A percentile compares a stretch with the other conserved stretches of the same genome.
These are phyloP conservation scores for Botryotinia globosa DNA, from an alignment of 2,329 filamentous ascomycete species.

Conservation along the genomic window DNA sequence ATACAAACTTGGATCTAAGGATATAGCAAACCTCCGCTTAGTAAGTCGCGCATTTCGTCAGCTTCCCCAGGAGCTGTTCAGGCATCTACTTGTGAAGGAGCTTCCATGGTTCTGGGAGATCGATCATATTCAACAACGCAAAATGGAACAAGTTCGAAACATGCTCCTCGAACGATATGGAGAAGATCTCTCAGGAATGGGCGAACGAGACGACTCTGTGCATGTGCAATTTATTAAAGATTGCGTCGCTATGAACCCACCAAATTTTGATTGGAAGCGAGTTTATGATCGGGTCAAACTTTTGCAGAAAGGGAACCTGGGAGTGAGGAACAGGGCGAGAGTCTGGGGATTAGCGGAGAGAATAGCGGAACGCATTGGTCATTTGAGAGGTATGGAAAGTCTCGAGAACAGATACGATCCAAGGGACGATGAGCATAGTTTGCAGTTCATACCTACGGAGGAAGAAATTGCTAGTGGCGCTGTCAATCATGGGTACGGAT, in stretches of 20 bases:
- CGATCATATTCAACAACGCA: conserved; percentile 11
- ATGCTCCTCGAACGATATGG: conserved; percentile 4
- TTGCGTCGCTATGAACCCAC: background rate
- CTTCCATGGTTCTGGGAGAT: conserved; percentile 24
- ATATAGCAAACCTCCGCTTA: conserved; percentile 7
- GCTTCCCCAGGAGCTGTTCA: conserved; percentile 15
- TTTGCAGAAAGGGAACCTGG: conserved; percentile 13
- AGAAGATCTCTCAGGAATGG: conserved; percentile 2
- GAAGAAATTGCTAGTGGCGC: background rate
- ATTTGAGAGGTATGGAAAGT: background rate
- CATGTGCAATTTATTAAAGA: conserved; percentile 18
- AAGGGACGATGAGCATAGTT: conserved; percentile 3
- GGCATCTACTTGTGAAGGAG: conserved; percentile 18
- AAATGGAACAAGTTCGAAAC: background rate
- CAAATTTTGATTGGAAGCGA: conserved; percentile 18
- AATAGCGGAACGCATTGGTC: conserved; percentile 19
- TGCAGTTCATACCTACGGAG: background rate
- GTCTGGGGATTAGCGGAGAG: conserved; percentile 17
- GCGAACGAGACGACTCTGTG: background rate
- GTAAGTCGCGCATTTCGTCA: conserved; percentile 20
- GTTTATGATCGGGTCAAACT: conserved; percentile 19
- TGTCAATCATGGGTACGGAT: background rate
- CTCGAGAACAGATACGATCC: background rate
- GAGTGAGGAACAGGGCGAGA: conserved; percentile 18
- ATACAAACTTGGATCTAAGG: background rate